Percentiles rank a stretch among this genome's conserved stretches.
phyloP scores from a whole-genome alignment of 202 grass and related monocot genomes.

The Zoysia matrella region DNA sequence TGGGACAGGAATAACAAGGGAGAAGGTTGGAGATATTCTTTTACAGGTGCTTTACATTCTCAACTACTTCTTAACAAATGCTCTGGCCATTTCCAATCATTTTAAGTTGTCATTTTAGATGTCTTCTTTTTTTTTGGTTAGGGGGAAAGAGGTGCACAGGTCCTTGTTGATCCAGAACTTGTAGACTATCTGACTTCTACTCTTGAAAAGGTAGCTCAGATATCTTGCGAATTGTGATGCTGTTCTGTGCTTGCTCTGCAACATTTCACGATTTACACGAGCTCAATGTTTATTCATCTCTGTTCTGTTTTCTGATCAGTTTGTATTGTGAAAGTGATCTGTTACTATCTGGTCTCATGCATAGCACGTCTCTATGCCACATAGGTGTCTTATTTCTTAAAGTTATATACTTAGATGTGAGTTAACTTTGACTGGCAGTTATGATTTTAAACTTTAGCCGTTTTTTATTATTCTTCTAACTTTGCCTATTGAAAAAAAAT shows the following conservation, averaged over 20 bases:
- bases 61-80: constrained; percentile 22
- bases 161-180: constrained; percentile 93
- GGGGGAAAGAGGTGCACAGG: constrained; percentile 81
- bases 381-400: neutral
- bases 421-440: neutral
- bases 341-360: neutral
- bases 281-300: constrained; percentile 4
- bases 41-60: constrained; percentile 68
- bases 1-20: constrained; percentile 82
- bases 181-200: constrained; percentile 70
- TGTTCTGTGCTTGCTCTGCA: neutral
- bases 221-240: constrained; percentile 26
- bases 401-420: neutral
- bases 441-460: neutral
- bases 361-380: constrained; percentile 4
- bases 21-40: constrained; percentile 95
- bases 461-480: neutral
- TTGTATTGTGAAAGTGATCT: neutral
- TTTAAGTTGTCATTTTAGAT: constrained; percentile 14
- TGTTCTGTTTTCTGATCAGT: neutral
- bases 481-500: neutral
- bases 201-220: constrained; percentile 73
- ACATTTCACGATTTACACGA: constrained; percentile 17
- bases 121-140: constrained; percentile 48
- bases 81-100: constrained; percentile 15